Percentiles rank a stretch among this genome's conserved stretches.
Evolutionary conservation across 1,284 basidiomycete species (phyloP).

Genomic region (Tilletia indica): DNA sequence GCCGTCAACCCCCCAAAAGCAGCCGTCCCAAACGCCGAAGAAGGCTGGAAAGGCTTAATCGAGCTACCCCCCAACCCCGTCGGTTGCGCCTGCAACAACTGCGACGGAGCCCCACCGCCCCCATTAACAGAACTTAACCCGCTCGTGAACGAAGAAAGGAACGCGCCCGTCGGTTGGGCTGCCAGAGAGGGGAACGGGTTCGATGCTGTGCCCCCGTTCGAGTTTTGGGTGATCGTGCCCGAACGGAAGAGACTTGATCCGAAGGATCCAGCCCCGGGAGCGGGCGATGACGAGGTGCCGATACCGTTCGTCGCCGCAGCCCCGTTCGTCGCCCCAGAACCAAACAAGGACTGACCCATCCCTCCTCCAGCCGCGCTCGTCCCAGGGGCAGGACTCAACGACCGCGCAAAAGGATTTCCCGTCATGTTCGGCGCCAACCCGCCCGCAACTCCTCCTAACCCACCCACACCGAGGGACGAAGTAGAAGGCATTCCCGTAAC

Average conservation of each 20-base stretch:
- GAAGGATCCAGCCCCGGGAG: background rate
- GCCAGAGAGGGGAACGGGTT: background rate
- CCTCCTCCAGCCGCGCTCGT: constrained; percentile 7
- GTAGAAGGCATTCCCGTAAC: constrained; percentile 6
- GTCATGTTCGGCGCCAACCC: constrained; percentile 31
- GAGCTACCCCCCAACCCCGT: constrained; percentile 38
- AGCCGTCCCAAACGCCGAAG: constrained; percentile 39
- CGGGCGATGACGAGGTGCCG: background rate
- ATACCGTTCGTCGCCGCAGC: background rate
- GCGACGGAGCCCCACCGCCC: background rate
- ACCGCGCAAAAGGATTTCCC: constrained; percentile 38
- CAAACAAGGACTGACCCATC: constrained; percentile 20
- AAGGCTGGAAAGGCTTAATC: constrained; percentile 52
- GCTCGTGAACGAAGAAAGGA: background rate
- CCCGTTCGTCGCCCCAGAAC: background rate
- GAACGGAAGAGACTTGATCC: constrained; percentile 7
- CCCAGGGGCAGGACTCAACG: background rate
- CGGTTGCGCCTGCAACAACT: constrained; percentile 32
- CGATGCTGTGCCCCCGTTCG: background rate
- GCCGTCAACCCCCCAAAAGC: constrained; percentile 9
- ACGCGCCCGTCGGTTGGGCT: constrained; percentile 11
- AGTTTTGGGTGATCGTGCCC: constrained; percentile 8
- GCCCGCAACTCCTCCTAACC: background rate
- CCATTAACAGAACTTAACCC: background rate
- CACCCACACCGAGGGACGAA: background rate